phyloP scores from a whole-genome alignment of 1,284 basidiomycete species.

The Pseudozyma sp. region DNA sequence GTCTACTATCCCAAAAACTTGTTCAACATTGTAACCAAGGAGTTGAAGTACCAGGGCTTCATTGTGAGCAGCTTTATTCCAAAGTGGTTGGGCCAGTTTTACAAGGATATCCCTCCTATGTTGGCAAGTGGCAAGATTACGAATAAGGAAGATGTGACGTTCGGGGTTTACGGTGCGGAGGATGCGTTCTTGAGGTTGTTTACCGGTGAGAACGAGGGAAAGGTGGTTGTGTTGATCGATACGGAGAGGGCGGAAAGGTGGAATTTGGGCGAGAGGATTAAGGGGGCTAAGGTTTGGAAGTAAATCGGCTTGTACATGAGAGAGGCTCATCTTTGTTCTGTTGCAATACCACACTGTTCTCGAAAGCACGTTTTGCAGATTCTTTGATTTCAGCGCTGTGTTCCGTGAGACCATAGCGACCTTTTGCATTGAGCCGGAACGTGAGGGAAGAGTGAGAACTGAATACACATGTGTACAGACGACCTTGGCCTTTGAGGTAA shows the following conservation, averaged over 20 bases:
- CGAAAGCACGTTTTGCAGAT: too few relatives aligned
- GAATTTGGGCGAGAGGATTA: constrained; percentile 38
- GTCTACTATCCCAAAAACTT: constrained; percentile 51
- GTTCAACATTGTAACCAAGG: constrained; percentile 48
- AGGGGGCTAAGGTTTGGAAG: constrained; percentile 41
- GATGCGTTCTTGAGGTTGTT: constrained; percentile 49
- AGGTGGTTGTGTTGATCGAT: constrained; percentile 49
- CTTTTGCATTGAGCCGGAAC: too few relatives aligned
- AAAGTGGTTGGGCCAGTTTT: constrained; percentile 39
- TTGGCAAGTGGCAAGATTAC: constrained; percentile 47
- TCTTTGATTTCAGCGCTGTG: too few relatives aligned
- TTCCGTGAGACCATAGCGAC: too few relatives aligned
- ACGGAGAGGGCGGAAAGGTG: constrained; percentile 46
- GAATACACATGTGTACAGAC: too few relatives aligned
- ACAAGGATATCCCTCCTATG: constrained; percentile 44
- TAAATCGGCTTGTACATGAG: too few relatives aligned
- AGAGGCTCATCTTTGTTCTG: too few relatives aligned
- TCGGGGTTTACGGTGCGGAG: constrained; percentile 46
- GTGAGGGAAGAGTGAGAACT: too few relatives aligned
- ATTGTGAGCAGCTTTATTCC: constrained; percentile 38
- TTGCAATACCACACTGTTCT: too few relatives aligned
- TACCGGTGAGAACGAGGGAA: constrained; percentile 49
- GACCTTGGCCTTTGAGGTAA: too few relatives aligned
- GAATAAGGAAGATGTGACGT: constrained; percentile 47
- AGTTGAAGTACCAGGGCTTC: constrained; percentile 52